Evolutionary conservation across 176 grass and related monocot species (phyloP), one percentile per base, ranked within the genome.

Genomic region (Saccharum spontaneum): DNA sequence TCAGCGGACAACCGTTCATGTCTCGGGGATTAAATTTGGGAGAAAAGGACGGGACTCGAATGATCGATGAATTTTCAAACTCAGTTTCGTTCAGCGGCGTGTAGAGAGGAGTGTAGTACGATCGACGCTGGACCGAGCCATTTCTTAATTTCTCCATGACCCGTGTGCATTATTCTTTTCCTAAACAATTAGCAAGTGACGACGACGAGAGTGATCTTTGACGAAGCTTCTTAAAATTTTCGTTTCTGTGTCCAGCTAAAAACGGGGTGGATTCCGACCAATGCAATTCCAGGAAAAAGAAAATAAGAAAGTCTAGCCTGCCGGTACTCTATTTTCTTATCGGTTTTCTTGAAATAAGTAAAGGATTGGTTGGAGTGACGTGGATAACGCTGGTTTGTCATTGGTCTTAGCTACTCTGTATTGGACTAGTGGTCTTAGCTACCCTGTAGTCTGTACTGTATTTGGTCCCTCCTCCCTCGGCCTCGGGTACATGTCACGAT

Each of bases 251-350:
- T 61, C 59, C 26, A 31, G 52, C 41, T 71, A 24, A 8, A 31
- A 73, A 52, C 18, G 30, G 44, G 3, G 2, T 46, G 46, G 37
- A 75, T 89, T 84, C 87, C 37, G 20, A 80, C 76, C 59, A 73
- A 48, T 84, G 46, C 6, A 45, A 68, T 89, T 61, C 6, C 30
- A 77, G 49, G 61, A 9, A 8, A 18, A 36, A 28, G 33, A 4
- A 39, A 48, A 48, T 76, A 55, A 13, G 24, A 46, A 75, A 82
- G 79, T 82, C 79, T 70, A 73, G 34, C 81, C 81, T 59, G 69
- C 55, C 5, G 33, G 28, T 31, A 48, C 80, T 12, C 20, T 11
- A 0, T 73, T 79, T 73, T 78, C 41, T 66, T 66, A 79, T 15
- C 81, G 10, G 57, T n/a, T 79, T 78, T 41, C 54, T 54, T 65